Base-by-base conservation (phyloP, 805 yeast genomes). In the Lipomyces lipofer region DNA sequence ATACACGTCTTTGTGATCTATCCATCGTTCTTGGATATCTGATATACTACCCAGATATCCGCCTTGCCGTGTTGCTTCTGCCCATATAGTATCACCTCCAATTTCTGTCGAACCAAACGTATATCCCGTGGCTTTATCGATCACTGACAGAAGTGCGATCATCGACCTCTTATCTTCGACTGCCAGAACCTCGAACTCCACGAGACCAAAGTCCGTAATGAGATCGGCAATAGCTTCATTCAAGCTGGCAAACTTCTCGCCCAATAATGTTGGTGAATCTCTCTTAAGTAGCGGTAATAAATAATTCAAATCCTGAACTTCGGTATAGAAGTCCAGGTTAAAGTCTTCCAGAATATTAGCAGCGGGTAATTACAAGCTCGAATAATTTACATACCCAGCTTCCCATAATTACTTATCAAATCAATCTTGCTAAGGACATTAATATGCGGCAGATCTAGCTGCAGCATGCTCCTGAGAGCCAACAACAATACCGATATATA, bases 11-110 rank as follows among this genome's bases (percentile, higher is more conserved):
- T 91, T 94, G 61, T 84, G 77, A 54, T 88, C 97, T 9, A 94
- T 80, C 99, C 99, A 94, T 56, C 99, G 77, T 62, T 94, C 99
- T 63, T 94, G 99, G 3, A 89, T 80, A 67, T 91, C 97, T 5
- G 81, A 73, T 13, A 78, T 80, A 44, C 74, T 71, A 3, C 75
- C 75, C 10, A 70, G 57, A 40, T 69, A 71, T 9, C 87, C 83
- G 36, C 91, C 84, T 66, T 87, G 88, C 60, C 98, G 77, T 0
- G 92, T 80, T 0, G 97, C 96, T 63, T 92, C 96, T n/a, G 90
- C 87, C 99, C 99, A 94, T 1, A 94, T 83, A 0, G 92, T 81
- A 67, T 94, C 99, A n/a, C 98, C 99, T 1, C 97, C 96, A 6
- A 92, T 77, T 63, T 94, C 99, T 28, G 90, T 87, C 1, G 91